A percentile compares a stretch with the other conserved stretches of the same genome.
Conservation (phyloP, 192 early-diverging fungal genomes). For the Coemansia sp. region DNA sequence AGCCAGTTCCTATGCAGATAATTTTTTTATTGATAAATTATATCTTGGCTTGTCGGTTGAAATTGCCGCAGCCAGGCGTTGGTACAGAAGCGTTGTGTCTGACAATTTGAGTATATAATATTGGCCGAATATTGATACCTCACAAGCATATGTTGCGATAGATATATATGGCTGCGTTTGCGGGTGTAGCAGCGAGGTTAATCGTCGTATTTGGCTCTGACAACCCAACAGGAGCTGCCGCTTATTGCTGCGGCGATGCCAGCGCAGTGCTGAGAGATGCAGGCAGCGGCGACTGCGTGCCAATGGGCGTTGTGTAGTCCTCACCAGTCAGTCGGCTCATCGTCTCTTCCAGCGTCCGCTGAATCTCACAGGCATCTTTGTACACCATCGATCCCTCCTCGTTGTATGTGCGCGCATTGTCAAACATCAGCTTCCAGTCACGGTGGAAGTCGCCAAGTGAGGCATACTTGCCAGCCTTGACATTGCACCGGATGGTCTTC, state of each 20-base stretch:
- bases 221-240: too few relatives aligned
- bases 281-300: slow-evolving; percentile 21
- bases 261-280: slow-evolving; percentile 15
- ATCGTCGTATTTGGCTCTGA: too few relatives aligned
- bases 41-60: too few relatives aligned
- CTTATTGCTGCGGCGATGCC: slow-evolving; percentile 2
- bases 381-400: slow-evolving; percentile 85
- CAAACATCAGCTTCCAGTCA: slow-evolving; percentile 86
- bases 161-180: too few relatives aligned
- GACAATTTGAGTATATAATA: too few relatives aligned
- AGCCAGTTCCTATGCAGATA: too few relatives aligned
- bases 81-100: too few relatives aligned
- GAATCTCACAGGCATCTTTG: slow-evolving; percentile 76
- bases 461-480: slow-evolving; percentile 71
- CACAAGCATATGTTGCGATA: too few relatives aligned
- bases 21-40: too few relatives aligned
- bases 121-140: too few relatives aligned
- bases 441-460: slow-evolving; percentile 63
- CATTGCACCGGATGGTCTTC: slow-evolving; percentile 78
- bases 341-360: slow-evolving; percentile 40
- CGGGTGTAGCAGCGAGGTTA: too few relatives aligned
- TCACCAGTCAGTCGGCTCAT: slow-evolving; percentile 30
- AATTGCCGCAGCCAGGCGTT: too few relatives aligned
- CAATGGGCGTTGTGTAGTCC: slow-evolving; percentile 17
- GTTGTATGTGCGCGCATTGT: slow-evolving; percentile 93